Evolutionary conservation across 225 moss, liverwort and hornwort genomes (phyloP).

Genomic region (Ulota crispa): DNA sequence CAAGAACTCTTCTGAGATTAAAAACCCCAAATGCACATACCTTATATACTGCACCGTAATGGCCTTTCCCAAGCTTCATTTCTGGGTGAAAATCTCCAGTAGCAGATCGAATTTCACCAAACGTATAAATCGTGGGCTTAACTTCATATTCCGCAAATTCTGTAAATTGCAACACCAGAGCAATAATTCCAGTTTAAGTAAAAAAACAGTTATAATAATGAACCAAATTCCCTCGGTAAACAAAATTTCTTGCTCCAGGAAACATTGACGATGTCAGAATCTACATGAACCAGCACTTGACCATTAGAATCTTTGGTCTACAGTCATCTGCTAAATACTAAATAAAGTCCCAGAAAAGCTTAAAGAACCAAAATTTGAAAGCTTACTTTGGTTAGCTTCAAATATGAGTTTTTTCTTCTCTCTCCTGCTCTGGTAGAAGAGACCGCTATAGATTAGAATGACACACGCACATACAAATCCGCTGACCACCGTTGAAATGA

Average conservation of each 20-base stretch:
- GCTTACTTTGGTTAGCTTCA: slow-evolving; percentile 51
- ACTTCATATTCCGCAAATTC: slow-evolving; percentile 60
- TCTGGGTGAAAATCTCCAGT: slow-evolving; percentile 45
- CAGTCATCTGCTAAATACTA: background rate
- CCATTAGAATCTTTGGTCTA: background rate
- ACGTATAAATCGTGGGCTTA: slow-evolving; percentile 53
- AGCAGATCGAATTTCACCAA: slow-evolving; percentile 42
- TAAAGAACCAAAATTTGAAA: background rate
- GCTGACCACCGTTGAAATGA: slow-evolving; percentile 35
- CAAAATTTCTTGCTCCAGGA: background rate
- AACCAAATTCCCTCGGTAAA: background rate
- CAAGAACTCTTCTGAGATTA: background rate
- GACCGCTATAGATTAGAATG: slow-evolving; percentile 22
- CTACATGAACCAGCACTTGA: background rate
- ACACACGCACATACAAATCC: slow-evolving; percentile 35
- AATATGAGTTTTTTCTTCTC: slow-evolving; percentile 25
- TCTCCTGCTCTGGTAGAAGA: slow-evolving; percentile 36
- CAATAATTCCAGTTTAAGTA: background rate
- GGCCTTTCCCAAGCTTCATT: slow-evolving; percentile 47
- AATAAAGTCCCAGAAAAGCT: background rate
- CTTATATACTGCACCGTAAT: slow-evolving; percentile 55
- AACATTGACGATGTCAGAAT: background rate
- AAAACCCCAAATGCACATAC: slow-evolving; percentile 14
- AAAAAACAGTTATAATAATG: background rate
- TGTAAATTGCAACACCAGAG: slow-evolving; percentile 4